phyloP scores from a whole-genome alignment of 768 basidiomycete genomes.

The Daedaleopsis nitida region DNA sequence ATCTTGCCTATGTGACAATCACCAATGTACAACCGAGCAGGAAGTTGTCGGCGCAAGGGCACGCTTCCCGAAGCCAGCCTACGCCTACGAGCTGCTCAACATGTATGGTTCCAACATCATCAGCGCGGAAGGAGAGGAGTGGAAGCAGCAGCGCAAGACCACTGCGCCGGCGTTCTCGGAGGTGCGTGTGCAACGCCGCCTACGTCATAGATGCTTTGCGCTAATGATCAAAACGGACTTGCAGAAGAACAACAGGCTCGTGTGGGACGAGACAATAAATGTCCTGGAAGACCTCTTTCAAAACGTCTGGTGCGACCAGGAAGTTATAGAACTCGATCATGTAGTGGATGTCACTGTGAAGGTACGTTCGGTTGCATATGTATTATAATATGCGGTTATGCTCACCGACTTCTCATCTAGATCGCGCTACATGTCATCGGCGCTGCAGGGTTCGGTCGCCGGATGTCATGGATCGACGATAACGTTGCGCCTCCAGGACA shows the following conservation, averaged over 20 bases:
- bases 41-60: conserved; percentile 50
- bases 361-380: conserved; percentile 34
- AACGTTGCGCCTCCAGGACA: conserved; percentile 45
- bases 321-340: conserved; percentile 45
- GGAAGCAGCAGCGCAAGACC: conserved; percentile 67
- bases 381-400: no score
- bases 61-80: conserved; percentile 59
- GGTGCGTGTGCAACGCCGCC: conserved; percentile 32
- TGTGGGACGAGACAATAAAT: conserved; percentile 39
- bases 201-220: no score
- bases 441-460: conserved; percentile 57
- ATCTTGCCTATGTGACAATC: no score
- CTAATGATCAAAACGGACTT: no score
- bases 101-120: conserved; percentile 66
- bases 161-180: conserved; percentile 68
- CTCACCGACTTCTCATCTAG: conserved; percentile 29
- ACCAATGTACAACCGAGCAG: conserved; percentile 32
- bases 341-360: conserved; percentile 54
- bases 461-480: conserved; percentile 50
- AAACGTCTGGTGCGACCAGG: conserved; percentile 49
- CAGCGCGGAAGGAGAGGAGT: conserved; percentile 64
- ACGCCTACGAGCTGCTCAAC: conserved; percentile 44
- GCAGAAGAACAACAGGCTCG: conserved; percentile 39
- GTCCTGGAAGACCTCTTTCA: conserved; percentile 35
- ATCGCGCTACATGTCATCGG: conserved; percentile 59